Base-by-base conservation (phyloP, 805 yeast genomes). In the Candida maesae region DNA sequence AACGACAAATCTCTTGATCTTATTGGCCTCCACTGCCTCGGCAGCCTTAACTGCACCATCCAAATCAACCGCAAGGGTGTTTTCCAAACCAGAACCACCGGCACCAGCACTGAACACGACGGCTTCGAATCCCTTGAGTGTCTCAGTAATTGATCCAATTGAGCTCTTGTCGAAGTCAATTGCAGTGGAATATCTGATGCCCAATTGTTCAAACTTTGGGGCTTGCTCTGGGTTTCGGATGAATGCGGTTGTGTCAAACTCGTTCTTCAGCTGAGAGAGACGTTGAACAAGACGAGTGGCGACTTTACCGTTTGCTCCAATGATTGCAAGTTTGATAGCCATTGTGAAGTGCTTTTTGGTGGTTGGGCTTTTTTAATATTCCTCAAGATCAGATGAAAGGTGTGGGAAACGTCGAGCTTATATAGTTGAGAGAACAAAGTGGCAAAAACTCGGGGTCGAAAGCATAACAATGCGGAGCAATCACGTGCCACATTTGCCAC, bases 221-320 rank as follows among this genome's bases (percentile, higher is more conserved):
- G 56, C 64, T 42, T 79, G 84, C n/a, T 64, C 68, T 5, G 59
- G 50, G 38, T 61, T 66, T 41, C 85, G 63, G 26, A 76, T 68
- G 39, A 71, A 55, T 0, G 74, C 73, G 3, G 64, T 59, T 36
- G 67, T 76, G 50, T 46, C 69, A 51, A 55, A 72, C 49, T 55
- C 63, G 33, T 36, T 45, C 15, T 41, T 59, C 12, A 50, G 51
- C 19, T 42, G 47, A 15, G 53, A 61, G 18, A 66, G 61, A 32
- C 66, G 57, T n/a, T 59, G 44, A 11, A 76, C 54, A 11, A 79
- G 49, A 2, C 60, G 53, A 42, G 73, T 68, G 29, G 79, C 86
- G n/a, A 79, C 69, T 44, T 71, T 71, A 25, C 85, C 85, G 55
- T 77, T 76, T 16, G 83, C 81, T 29, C 86, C 86, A 39, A 79